Evolutionary conservation across 176 grass and related monocot genomes (phyloP).

Genomic region (Dactylis glomerata): DNA sequence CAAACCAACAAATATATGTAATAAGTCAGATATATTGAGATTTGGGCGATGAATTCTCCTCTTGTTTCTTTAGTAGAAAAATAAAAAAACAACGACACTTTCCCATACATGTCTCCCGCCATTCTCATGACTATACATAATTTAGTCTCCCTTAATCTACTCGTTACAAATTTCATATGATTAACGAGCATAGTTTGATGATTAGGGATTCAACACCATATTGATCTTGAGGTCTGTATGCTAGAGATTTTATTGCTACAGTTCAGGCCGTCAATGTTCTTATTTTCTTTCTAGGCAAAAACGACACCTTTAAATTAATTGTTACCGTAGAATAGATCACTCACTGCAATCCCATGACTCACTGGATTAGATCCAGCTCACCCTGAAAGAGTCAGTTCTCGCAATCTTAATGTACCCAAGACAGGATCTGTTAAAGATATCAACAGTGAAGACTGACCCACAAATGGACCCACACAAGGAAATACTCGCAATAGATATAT

Average conservation of each 20-base stretch:
- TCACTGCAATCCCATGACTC: slow-evolving; percentile 5
- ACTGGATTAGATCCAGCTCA: slow-evolving; percentile 16
- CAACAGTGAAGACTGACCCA: slow-evolving; percentile 22
- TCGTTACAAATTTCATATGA: not conserved
- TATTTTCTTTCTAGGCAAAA: not conserved
- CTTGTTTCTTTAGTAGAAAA: not conserved
- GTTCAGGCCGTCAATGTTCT: not conserved
- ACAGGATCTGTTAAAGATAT: slow-evolving; percentile 12
- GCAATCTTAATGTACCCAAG: slow-evolving; percentile 17
- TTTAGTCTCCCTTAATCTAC: not conserved
- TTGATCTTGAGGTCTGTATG: not conserved
- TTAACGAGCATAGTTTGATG: not conserved
- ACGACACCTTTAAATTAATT: not conserved
- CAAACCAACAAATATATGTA: not conserved
- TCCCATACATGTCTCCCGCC: not conserved
- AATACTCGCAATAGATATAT: slow-evolving; percentile 19
- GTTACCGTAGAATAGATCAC: not conserved
- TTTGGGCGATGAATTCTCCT: not conserved
- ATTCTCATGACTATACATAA: not conserved
- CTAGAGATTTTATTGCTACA: not conserved
- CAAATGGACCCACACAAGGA: not conserved
- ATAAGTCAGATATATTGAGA: not conserved
- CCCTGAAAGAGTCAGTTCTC: slow-evolving; percentile 9
- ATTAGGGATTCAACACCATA: not conserved
- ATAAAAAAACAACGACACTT: not conserved